Evolutionary conservation across 2,329 filamentous ascomycete species (phyloP), one percentile per base, ranked within the genome.

Genomic region (Curvularia hawaiiensis): DNA sequence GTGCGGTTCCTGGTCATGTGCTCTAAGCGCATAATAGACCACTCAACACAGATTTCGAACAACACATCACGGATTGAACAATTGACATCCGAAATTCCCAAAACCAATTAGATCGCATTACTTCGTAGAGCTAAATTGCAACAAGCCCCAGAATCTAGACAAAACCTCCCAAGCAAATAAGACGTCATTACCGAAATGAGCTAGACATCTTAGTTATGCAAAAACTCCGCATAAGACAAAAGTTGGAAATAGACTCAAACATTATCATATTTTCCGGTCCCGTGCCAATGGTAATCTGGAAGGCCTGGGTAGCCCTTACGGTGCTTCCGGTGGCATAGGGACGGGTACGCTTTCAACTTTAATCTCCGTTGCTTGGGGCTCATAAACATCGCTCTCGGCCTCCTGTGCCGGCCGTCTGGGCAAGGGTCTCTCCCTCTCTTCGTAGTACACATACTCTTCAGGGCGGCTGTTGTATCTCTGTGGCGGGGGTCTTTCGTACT

Each of bases 401-500:
- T 63, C 63, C 8, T 49, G 46, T 12, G 31, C 58, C 35, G 68
- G 64, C 33, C 64, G 62, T 26, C 66, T 61, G 16, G 61, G 56
- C 30, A 62, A 60, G 30, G 60, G 60, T 40, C 65, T 61, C 39
- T 72, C 70, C 47, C 69, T 66, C 26, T 72, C 73, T 20, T 75
- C 72, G 31, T 74, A 72, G 39, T 74, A 74, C 28, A 73, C 61
- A 45, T 72, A 72, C 51, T 67, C 62, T 24, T 67, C 64, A 18
- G 65, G 55, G 1, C 63, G 65, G 49, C 63, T 66, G 20, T 67
- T 67, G 56, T 70, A 67, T 22, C 68, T 56, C 31, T 68, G 70
- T 24, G 66, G 58, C 12, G 60, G 63, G 4, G 67, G 66, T 4
- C 69, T 64, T 43, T 74, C 69, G 45, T 74, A 74, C 38, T 67